These are phyloP conservation scores for Calonectria multiphialidica DNA, from an alignment of 2,329 filamentous ascomycete species.

Conservation along the genomic window DNA sequence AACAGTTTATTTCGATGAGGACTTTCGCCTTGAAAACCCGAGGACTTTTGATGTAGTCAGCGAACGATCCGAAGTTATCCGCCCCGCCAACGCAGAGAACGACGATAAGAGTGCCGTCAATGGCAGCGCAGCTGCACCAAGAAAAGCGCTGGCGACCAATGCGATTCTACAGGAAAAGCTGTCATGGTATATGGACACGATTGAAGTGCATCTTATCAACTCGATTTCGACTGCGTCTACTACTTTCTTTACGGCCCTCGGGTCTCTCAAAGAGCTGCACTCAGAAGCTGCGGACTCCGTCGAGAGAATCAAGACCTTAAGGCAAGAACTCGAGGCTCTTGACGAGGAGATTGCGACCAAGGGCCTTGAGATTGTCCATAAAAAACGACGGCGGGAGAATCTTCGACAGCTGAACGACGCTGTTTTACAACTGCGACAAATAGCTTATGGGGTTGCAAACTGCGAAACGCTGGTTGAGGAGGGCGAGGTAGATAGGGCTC, in stretches of 20 bases:
- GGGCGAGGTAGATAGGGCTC: conserved; percentile 85
- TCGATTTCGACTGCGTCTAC: conserved; percentile 96
- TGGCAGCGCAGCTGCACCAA: conserved; percentile 67
- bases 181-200: conserved; percentile 99
- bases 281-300: conserved; percentile 94
- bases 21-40: conserved; percentile 95
- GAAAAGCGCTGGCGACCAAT: conserved; percentile 94
- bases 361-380: conserved; percentile 87
- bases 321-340: conserved; percentile 82
- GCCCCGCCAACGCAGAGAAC: conserved; percentile 66
- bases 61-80: conserved; percentile 96
- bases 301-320: conserved; percentile 82
- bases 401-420: conserved; percentile 84
- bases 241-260: conserved; percentile 95
- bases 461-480: conserved; percentile 87
- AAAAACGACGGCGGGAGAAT: conserved; percentile 86
- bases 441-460: conserved; percentile 79
- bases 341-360: conserved; percentile 89
- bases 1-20: conserved; percentile 91
- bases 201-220: conserved; percentile 95
- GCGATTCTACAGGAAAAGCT: conserved; percentile 98
- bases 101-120: conserved; percentile 69
- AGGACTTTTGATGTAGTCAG: conserved; percentile 97
- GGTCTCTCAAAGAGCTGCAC: conserved; percentile 90
- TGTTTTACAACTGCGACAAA: conserved; percentile 83